Conservation (phyloP, 1,139 yeast genomes). For the Magnusiomyces clavatus region DNA sequence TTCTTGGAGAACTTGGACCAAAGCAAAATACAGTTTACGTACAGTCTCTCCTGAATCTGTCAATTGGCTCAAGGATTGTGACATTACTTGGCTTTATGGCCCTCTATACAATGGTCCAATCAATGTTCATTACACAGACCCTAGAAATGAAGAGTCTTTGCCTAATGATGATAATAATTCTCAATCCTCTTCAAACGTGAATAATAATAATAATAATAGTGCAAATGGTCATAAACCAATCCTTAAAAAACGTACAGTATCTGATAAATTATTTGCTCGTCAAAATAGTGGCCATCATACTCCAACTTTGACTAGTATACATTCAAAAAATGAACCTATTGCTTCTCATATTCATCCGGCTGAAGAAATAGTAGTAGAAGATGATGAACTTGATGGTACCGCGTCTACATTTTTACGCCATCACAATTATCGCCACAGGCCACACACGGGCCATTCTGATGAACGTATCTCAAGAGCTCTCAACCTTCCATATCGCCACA, state of each 20-base stretch:
- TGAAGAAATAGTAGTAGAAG: slow-evolving; percentile 4
- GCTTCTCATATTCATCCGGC: not conserved
- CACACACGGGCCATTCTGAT: slow-evolving; percentile 25
- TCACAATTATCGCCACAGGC: slow-evolving; percentile 33
- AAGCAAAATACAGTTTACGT: slow-evolving; percentile 59
- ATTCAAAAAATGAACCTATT: not conserved
- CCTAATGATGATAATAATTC: not conserved
- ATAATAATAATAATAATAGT: not conserved
- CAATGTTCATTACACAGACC: slow-evolving; percentile 25
- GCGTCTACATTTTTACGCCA: slow-evolving; percentile 29
- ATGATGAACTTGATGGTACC: slow-evolving; percentile 14
- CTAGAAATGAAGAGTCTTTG: slow-evolving; percentile 9
- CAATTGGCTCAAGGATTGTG: slow-evolving; percentile 78
- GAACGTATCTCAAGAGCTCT: slow-evolving; percentile 28
- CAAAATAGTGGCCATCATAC: slow-evolving; percentile 19
- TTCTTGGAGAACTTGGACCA: slow-evolving; percentile 86
- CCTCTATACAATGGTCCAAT: slow-evolving; percentile 53
- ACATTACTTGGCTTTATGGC: slow-evolving; percentile 84
- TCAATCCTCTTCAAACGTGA: not conserved
- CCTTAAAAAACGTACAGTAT: slow-evolving; percentile 69
- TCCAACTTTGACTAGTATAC: slow-evolving; percentile 2
- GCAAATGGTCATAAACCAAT: slow-evolving; percentile 52
- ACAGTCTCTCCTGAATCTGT: slow-evolving; percentile 72
- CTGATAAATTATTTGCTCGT: slow-evolving; percentile 58
- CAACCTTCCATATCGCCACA: slow-evolving; percentile 27